A percentile compares a stretch with the other conserved stretches of the same genome.
Conservation (phyloP, 306 rosid species). For the Castanopsis chinensis region DNA sequence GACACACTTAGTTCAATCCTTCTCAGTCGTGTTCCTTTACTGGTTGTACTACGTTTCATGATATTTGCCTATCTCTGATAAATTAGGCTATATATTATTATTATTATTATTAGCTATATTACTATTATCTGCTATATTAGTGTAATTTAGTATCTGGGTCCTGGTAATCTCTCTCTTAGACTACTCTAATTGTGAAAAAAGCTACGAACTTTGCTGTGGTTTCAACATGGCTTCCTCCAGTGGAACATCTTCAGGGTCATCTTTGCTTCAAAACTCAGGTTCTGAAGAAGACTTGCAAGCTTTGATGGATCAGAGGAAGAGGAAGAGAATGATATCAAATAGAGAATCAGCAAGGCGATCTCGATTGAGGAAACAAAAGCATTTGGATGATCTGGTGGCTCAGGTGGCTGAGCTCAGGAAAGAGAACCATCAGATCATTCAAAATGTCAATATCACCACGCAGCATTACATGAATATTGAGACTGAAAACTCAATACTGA, state of each 20-base stretch:
- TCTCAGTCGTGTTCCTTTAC: slow-evolving; percentile 96
- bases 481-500: slow-evolving; percentile 72
- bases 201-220: slow-evolving; percentile 8
- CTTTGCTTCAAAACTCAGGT: slow-evolving; percentile 59
- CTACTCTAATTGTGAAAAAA: not conserved
- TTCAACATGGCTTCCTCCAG: slow-evolving; percentile 75
- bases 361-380: slow-evolving; percentile 91
- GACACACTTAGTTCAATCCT: slow-evolving; percentile 96
- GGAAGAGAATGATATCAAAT: slow-evolving; percentile 95
- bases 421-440: slow-evolving; percentile 69
- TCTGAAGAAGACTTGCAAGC: slow-evolving; percentile 63
- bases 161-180: slow-evolving; percentile 28
- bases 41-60: slow-evolving; percentile 95
- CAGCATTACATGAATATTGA: slow-evolving; percentile 62
- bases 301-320: slow-evolving; percentile 75
- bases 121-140: slow-evolving; percentile 25
- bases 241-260: slow-evolving; percentile 71
- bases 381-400: slow-evolving; percentile 73
- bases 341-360: slow-evolving; percentile 90
- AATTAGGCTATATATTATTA: slow-evolving; percentile 5
- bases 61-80: slow-evolving; percentile 16
- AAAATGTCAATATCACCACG: slow-evolving; percentile 53
- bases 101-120: slow-evolving; percentile 1
- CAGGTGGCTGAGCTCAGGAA: slow-evolving; percentile 57
- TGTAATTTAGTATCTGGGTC: slow-evolving; percentile 41